Percentiles rank a stretch among this genome's conserved stretches.
phyloP scores from a whole-genome alignment of 352 stramenopile species.

The Achlya hypogyna region DNA sequence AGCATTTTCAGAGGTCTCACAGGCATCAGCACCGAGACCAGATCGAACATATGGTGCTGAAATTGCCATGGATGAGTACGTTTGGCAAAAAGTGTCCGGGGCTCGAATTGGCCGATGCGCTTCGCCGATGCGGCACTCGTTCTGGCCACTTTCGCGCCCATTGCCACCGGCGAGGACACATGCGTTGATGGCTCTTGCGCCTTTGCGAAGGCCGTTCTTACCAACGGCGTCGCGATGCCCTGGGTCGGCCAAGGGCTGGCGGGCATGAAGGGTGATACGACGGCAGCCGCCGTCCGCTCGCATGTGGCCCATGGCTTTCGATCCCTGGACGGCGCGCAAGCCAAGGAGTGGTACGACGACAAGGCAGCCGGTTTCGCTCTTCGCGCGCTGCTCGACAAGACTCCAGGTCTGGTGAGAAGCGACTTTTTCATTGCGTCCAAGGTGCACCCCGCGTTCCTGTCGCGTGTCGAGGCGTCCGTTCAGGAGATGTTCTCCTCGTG shows the following conservation, averaged over 20 bases:
- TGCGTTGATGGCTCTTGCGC: not conserved
- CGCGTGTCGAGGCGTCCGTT: slow-evolving; percentile 25
- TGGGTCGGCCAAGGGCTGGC: slow-evolving; percentile 43
- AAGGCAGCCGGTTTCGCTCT: slow-evolving; percentile 36
- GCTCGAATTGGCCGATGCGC: not conserved
- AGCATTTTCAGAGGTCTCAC: too few relatives aligned
- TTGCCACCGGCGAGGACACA: too few relatives aligned
- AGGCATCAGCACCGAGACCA: too few relatives aligned
- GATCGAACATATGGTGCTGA: too few relatives aligned
- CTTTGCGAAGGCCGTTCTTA: slow-evolving; percentile 1
- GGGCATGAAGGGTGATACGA: slow-evolving; percentile 24
- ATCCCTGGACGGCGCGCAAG: slow-evolving; percentile 48
- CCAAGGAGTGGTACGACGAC: slow-evolving; percentile 53
- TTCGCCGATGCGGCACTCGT: too few relatives aligned
- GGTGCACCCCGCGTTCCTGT: slow-evolving; percentile 49
- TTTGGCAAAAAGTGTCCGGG: too few relatives aligned
- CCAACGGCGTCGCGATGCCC: slow-evolving; percentile 39
- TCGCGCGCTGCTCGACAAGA: not conserved
- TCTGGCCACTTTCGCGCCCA: too few relatives aligned
- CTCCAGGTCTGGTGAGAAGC: not conserved
- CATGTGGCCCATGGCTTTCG: slow-evolving; percentile 38
- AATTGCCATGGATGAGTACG: too few relatives aligned
- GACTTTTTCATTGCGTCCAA: slow-evolving; percentile 53
- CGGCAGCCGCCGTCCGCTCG: slow-evolving; percentile 22
- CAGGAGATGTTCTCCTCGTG: slow-evolving; percentile 28